Conservation (phyloP, 805 yeast species). For the Lachancea nothofagi region DNA sequence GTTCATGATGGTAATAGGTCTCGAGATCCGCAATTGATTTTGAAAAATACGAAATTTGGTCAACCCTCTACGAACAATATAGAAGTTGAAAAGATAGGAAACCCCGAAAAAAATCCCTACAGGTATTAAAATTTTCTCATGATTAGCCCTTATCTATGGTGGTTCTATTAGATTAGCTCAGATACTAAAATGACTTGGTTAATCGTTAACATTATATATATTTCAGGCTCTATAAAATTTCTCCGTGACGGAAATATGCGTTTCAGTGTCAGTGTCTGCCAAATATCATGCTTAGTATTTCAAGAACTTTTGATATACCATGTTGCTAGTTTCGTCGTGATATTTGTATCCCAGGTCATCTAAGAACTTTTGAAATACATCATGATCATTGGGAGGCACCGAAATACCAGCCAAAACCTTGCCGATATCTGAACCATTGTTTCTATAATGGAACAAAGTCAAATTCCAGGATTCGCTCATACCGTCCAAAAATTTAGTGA, state of each 20-base stretch:
- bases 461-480: slow-evolving; percentile 83
- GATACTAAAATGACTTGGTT: too few relatives aligned
- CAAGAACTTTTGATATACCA: slow-evolving; percentile 79
- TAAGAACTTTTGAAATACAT: slow-evolving; percentile 62
- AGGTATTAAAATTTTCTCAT: too few relatives aligned
- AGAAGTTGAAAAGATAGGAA: too few relatives aligned
- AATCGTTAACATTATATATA: too few relatives aligned
- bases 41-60: too few relatives aligned
- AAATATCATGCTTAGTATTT: slow-evolving; percentile 31
- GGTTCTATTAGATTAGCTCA: too few relatives aligned
- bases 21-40: too few relatives aligned
- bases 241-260: not conserved
- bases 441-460: slow-evolving; percentile 92
- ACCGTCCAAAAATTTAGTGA: slow-evolving; percentile 68
- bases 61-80: too few relatives aligned
- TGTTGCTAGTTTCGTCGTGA: slow-evolving; percentile 76
- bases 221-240: slow-evolving; percentile 1
- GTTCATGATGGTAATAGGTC: too few relatives aligned
- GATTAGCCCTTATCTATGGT: too few relatives aligned
- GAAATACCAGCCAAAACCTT: slow-evolving; percentile 86
- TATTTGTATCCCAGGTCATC: slow-evolving; percentile 68
- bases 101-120: too few relatives aligned
- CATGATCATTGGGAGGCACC: slow-evolving; percentile 67
- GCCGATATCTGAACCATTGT: slow-evolving; percentile 93
- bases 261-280: too few relatives aligned